A percentile compares a stretch with the other conserved stretches of the same genome.
These are phyloP conservation scores for Pleurotus salmoneostramineus DNA, from an alignment of 768 basidiomycete species.

Conservation along the genomic window DNA sequence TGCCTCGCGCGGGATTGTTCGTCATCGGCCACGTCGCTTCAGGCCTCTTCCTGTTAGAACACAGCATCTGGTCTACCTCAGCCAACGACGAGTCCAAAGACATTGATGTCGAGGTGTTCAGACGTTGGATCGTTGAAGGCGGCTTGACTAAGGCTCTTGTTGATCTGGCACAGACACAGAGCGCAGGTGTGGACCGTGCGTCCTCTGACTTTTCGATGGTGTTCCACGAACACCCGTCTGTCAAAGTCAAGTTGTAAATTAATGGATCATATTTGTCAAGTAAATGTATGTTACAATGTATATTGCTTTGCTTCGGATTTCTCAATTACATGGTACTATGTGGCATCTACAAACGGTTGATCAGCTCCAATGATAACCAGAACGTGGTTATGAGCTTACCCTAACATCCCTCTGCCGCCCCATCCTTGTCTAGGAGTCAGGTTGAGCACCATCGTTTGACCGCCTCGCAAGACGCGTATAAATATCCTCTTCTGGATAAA, in stretches of 20 bases:
- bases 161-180: slow-evolving; percentile 27
- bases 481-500: slow-evolving; percentile 47
- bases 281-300: slow-evolving; percentile 3
- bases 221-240: slow-evolving; percentile 15
- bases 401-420: slow-evolving; percentile 85
- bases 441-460: slow-evolving; percentile 40
- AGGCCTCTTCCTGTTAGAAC: slow-evolving; percentile 59
- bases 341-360: slow-evolving; percentile 42
- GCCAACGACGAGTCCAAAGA: slow-evolving; percentile 21
- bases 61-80: slow-evolving; percentile 55
- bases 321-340: slow-evolving; percentile 46
- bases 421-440: slow-evolving; percentile 72
- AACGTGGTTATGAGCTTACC: slow-evolving; percentile 41
- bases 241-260: slow-evolving; percentile 14
- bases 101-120: slow-evolving; percentile 49
- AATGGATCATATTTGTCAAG: not conserved
- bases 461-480: slow-evolving; percentile 54
- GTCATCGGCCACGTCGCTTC: slow-evolving; percentile 54
- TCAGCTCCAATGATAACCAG: slow-evolving; percentile 7
- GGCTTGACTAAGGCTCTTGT: slow-evolving; percentile 34
- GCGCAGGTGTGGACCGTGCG: slow-evolving; percentile 18
- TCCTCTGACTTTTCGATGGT: slow-evolving; percentile 27
- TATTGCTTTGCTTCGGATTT: not conserved
- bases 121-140: slow-evolving; percentile 45
- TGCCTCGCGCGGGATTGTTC: slow-evolving; percentile 56